Conservation (phyloP, 2,329 filamentous ascomycete species). For the Fusarium lateritium region DNA sequence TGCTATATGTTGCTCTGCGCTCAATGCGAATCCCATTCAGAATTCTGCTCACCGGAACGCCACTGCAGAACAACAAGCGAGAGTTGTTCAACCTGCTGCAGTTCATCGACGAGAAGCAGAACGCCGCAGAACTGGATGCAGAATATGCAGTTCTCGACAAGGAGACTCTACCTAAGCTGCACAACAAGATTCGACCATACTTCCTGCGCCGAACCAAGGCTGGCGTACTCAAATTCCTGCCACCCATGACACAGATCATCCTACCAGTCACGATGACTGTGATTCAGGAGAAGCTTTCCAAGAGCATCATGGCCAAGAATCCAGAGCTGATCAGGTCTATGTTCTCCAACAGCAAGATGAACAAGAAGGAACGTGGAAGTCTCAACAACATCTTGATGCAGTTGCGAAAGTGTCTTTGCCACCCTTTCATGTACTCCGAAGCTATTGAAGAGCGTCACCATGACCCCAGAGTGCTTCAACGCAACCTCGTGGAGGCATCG, state of each 20-base stretch:
- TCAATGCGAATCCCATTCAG: constrained; percentile 85
- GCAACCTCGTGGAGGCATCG: constrained; percentile 91
- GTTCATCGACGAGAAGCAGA: constrained; percentile 81
- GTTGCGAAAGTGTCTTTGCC: constrained; percentile 92
- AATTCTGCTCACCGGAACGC: constrained; percentile 90
- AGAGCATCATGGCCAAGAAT: constrained; percentile 92
- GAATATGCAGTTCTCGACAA: constrained; percentile 84
- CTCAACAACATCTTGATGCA: constrained; percentile 97
- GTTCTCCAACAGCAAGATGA: constrained; percentile 78
- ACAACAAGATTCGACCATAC: constrained; percentile 83
- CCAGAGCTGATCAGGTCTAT: constrained; percentile 90
- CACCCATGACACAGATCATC: constrained; percentile 95
- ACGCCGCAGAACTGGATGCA: constrained; percentile 81
- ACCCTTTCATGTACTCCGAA: constrained; percentile 94
- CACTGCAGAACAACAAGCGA: constrained; percentile 93
- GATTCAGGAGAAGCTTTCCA: constrained; percentile 94
- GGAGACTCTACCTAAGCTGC: constrained; percentile 85
- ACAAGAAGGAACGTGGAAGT: constrained; percentile 80
- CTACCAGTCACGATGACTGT: constrained; percentile 95
- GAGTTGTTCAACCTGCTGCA: constrained; percentile 98
- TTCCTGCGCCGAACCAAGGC: constrained; percentile 86
- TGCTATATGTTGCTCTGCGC: constrained; percentile 82
- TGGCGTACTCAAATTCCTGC: constrained; percentile 90
- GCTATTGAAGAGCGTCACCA: constrained; percentile 88
- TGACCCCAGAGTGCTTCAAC: constrained; percentile 73